phyloP scores from a whole-genome alignment of 768 basidiomycete species.

The Lentinula detonsa region DNA sequence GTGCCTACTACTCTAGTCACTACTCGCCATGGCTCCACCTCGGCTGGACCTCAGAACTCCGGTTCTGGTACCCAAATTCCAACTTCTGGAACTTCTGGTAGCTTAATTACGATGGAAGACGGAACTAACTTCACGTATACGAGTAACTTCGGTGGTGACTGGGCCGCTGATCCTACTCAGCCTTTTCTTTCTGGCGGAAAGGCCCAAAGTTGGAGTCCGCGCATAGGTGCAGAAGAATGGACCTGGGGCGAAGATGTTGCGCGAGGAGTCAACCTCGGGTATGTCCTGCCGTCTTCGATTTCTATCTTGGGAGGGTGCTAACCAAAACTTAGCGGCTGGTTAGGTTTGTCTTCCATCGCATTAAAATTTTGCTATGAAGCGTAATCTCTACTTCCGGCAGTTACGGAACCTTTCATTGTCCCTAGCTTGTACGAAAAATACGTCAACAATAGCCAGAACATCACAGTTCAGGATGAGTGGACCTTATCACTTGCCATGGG shows the following conservation, averaged over 20 bases:
- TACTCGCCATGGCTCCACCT: conserved; percentile 8
- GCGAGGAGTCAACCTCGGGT: conserved; percentile 56
- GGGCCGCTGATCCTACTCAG: conserved; percentile 66
- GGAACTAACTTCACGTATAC: conserved; percentile 75
- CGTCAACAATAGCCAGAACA: conserved; percentile 23
- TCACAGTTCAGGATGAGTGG: neutral
- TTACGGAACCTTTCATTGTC: conserved; percentile 74
- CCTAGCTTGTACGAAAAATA: conserved; percentile 69
- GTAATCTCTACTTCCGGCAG: conserved; percentile 42
- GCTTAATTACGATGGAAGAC: conserved; percentile 60
- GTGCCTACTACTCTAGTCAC: conserved; percentile 25
- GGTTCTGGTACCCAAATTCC: conserved; percentile 9
- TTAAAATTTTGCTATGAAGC: conserved; percentile 3
- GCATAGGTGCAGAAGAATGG: conserved; percentile 69
- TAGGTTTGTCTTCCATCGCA: conserved; percentile 24
- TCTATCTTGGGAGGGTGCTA: conserved; percentile 1
- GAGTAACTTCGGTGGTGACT: conserved; percentile 77
- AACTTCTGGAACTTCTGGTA: conserved; percentile 60
- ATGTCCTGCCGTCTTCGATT: conserved; percentile 11
- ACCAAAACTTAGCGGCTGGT: conserved; percentile 33
- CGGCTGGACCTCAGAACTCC: conserved; percentile 9
- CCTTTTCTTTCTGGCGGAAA: conserved; percentile 73
- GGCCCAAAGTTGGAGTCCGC: conserved; percentile 74
- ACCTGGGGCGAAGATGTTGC: conserved; percentile 59
- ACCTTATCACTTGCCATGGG: conserved; percentile 2